These are phyloP conservation scores for Hemileccinum rubropunctum DNA, from an alignment of 768 basidiomycete genomes.

Conservation along the genomic window DNA sequence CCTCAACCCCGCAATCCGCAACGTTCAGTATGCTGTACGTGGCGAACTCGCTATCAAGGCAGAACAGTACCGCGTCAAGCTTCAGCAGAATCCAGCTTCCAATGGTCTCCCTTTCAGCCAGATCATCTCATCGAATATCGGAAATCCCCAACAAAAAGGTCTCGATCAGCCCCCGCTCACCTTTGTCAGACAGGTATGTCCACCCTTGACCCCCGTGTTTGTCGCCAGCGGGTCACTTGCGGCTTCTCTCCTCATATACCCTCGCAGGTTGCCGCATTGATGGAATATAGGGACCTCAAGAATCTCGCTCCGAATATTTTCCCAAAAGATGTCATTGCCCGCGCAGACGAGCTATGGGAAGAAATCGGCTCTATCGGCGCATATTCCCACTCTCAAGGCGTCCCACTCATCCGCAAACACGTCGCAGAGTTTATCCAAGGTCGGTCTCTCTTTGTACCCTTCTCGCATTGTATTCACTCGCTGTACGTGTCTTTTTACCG, in stretches of 20 bases:
- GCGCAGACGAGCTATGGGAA: conserved; percentile 73
- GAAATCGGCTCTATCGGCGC: conserved; percentile 94
- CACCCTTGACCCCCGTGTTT: too few relatives aligned
- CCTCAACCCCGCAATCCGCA: conserved; percentile 80
- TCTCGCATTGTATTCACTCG: conserved; percentile 5
- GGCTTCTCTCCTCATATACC: conserved; percentile 2
- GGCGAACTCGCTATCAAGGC: conserved; percentile 96
- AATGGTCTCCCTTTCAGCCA: conserved; percentile 78
- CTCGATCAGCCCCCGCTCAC: conserved; percentile 92
- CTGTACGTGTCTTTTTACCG: neutral
- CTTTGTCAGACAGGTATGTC: conserved; percentile 81
- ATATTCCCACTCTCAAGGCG: conserved; percentile 94
- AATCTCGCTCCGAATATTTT: conserved; percentile 75
- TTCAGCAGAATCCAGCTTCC: conserved; percentile 47
- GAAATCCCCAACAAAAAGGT: conserved; percentile 95
- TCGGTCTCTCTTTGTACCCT: conserved; percentile 33
- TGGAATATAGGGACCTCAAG: conserved; percentile 87
- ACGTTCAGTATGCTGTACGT: conserved; percentile 95
- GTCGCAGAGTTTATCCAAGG: conserved; percentile 90
- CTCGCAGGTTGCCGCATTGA: conserved; percentile 77
- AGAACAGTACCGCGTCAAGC: conserved; percentile 70
- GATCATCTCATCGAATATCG: conserved; percentile 94
- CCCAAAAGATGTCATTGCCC: conserved; percentile 80
- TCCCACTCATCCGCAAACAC: conserved; percentile 80
- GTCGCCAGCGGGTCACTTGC: neutral